Conservation (phyloP, 2,329 filamentous ascomycete genomes). For the Neoascochyta sp. region DNA sequence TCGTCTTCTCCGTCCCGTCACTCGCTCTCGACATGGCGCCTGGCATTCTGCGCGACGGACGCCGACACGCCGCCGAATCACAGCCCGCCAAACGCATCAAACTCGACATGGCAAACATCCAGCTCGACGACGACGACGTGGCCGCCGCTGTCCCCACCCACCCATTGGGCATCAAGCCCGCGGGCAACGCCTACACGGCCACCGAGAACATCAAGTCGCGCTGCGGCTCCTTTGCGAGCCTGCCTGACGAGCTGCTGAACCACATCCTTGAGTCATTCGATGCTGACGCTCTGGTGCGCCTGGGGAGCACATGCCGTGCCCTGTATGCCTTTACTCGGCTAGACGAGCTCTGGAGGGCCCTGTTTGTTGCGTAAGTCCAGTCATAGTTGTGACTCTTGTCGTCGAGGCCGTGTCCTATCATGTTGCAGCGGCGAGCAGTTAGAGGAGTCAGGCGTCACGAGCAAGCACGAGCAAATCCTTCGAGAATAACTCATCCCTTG, state of each 20-base stretch:
- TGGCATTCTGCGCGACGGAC: constrained; percentile 29
- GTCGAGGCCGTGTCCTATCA: constrained; percentile 1
- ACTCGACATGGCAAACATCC: constrained; percentile 17
- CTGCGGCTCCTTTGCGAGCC: constrained; percentile 61
- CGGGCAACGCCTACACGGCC: constrained; percentile 74
- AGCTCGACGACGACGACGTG: constrained; percentile 30
- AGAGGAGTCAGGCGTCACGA: too few relatives aligned
- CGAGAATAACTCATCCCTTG: too few relatives aligned
- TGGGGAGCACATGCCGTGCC: constrained; percentile 79
- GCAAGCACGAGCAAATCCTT: too few relatives aligned
- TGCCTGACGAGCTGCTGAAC: constrained; percentile 80
- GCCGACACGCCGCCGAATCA: constrained; percentile 24
- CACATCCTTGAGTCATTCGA: constrained; percentile 74
- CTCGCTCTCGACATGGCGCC: constrained; percentile 29
- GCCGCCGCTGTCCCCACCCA: constrained; percentile 67
- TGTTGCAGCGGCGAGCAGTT: too few relatives aligned
- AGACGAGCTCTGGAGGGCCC: constrained; percentile 84
- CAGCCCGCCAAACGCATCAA: constrained; percentile 37
- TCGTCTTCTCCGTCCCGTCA: constrained; percentile 2
- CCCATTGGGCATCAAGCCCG: constrained; percentile 78
- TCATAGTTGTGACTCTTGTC: constrained; percentile 8
- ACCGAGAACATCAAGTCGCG: constrained; percentile 62
- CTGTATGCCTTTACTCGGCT: constrained; percentile 78
- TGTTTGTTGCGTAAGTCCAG: constrained; percentile 76
- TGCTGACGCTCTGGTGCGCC: constrained; percentile 54